Percentiles rank a stretch among this genome's conserved stretches.
phyloP scores from a whole-genome alignment of 805 yeast genomes.

The Yarrowia keelungensis region DNA sequence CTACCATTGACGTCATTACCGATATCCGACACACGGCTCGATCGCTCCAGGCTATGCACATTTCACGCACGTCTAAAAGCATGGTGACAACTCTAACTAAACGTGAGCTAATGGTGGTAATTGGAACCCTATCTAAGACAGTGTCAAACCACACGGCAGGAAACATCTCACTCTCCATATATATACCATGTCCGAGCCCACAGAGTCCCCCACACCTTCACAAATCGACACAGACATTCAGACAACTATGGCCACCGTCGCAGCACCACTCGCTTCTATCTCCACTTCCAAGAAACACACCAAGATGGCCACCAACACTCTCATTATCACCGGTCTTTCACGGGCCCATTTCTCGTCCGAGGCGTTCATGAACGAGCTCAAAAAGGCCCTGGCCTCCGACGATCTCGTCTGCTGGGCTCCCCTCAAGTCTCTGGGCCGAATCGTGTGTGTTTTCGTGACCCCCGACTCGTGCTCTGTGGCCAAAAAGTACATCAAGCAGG shows the following conservation, averaged over 20 bases:
- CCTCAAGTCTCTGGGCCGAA: slow-evolving; percentile 43
- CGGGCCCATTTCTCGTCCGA: slow-evolving; percentile 30
- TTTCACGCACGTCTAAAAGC: slow-evolving; percentile 3
- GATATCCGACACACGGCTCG: slow-evolving; percentile 13
- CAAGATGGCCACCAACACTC: slow-evolving; percentile 40
- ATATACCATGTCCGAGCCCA: slow-evolving; percentile 1
- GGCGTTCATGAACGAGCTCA: slow-evolving; percentile 28
- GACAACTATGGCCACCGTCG: slow-evolving; percentile 21
- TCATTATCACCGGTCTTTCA: slow-evolving; percentile 40
- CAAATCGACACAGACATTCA: not conserved
- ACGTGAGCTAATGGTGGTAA: not conserved
- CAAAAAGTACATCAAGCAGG: slow-evolving; percentile 40
- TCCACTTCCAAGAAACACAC: slow-evolving; percentile 2
- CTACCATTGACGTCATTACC: not conserved
- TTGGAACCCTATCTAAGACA: slow-evolving; percentile 10
- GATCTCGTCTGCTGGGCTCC: slow-evolving; percentile 44
- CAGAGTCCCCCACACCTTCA: not conserved
- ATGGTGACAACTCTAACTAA: not conserved
- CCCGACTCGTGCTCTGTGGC: slow-evolving; percentile 29
- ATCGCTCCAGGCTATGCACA: slow-evolving; percentile 30
- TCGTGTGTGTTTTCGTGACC: slow-evolving; percentile 44
- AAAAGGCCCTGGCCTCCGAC: slow-evolving; percentile 12
- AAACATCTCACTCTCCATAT: not conserved
- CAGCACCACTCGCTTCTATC: slow-evolving; percentile 17
- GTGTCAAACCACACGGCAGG: not conserved